phyloP scores from a whole-genome alignment of 768 basidiomycete species.

The Calocybe gangraenosa region DNA sequence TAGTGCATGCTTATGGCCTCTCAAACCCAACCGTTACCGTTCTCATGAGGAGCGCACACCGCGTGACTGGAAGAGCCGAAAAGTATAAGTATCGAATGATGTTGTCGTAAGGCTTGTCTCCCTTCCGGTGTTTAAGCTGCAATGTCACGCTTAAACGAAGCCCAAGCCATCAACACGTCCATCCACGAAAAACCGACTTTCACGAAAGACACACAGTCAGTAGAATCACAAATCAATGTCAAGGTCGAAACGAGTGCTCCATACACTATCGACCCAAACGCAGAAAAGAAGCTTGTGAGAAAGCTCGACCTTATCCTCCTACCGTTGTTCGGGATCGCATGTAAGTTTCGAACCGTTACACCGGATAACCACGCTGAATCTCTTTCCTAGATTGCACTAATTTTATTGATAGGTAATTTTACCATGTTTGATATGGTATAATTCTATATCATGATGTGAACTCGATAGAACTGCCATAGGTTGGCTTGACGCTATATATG shows the following conservation, averaged over 20 bases:
- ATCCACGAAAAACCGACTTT: neutral
- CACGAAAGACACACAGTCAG: neutral
- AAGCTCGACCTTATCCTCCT: constrained; percentile 32
- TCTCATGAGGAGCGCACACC: too few relatives aligned
- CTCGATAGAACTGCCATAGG: constrained; percentile 19
- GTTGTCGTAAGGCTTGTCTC: neutral
- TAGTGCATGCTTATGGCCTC: neutral
- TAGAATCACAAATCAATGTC: neutral
- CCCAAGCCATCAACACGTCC: neutral
- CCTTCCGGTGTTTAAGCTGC: neutral
- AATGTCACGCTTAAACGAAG: neutral
- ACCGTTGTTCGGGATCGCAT: constrained; percentile 24
- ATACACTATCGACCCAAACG: constrained; percentile 17
- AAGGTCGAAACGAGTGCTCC: neutral
- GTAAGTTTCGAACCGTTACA: constrained; percentile 7
- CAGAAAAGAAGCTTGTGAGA: constrained; percentile 31
- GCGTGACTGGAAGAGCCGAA: too few relatives aligned
- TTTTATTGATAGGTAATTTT: constrained; percentile 18
- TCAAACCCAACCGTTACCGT: neutral
- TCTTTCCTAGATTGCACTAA: constrained; percentile 18
- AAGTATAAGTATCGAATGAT: too few relatives aligned
- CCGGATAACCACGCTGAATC: neutral
- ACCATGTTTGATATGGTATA: neutral
- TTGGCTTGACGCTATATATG: constrained; percentile 1
- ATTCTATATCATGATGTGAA: neutral